Evolutionary conservation across 2,329 filamentous ascomycete species (phyloP).

Genomic region (Aspergillus tanneri): DNA sequence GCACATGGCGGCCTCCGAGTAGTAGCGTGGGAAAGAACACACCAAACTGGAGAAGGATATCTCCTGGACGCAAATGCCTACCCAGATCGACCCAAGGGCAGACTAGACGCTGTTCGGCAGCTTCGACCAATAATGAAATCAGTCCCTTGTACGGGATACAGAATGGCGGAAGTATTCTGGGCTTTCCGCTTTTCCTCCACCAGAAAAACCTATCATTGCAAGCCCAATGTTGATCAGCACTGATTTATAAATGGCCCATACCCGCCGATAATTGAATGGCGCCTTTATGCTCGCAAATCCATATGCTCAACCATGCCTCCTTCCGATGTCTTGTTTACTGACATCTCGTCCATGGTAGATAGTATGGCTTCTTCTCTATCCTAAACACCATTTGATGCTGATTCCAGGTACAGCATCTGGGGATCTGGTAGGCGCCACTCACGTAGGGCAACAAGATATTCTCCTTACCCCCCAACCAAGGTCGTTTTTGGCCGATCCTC

Average conservation of each 20-base stretch:
- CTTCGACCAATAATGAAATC: too few relatives aligned
- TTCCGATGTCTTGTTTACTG: conserved; percentile 20
- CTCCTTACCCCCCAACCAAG: conserved; percentile 36
- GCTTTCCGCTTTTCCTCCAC: too few relatives aligned
- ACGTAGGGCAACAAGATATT: conserved; percentile 28
- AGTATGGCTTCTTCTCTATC: conserved; percentile 15
- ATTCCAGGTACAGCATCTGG: conserved; percentile 15
- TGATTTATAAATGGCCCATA: background rate
- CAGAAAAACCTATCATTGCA: too few relatives aligned
- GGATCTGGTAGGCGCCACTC: conserved; percentile 22
- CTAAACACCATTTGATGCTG: background rate
- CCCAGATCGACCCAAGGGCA: too few relatives aligned
- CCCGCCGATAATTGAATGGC: background rate
- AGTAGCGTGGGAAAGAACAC: too few relatives aligned
- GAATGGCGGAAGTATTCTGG: too few relatives aligned
- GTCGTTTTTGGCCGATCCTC: conserved; percentile 30
- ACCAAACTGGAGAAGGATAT: too few relatives aligned
- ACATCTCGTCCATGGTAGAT: conserved; percentile 37
- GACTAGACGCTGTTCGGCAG: too few relatives aligned
- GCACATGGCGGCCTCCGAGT: too few relatives aligned
- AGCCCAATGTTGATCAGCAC: too few relatives aligned
- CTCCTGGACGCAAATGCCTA: too few relatives aligned
- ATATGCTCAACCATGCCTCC: conserved; percentile 16
- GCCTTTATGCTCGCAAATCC: background rate
- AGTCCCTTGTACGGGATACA: too few relatives aligned